Percentiles rank a stretch among this genome's conserved stretches.
Conservation (phyloP, 768 basidiomycete species). For the Suillus hirtellus region DNA sequence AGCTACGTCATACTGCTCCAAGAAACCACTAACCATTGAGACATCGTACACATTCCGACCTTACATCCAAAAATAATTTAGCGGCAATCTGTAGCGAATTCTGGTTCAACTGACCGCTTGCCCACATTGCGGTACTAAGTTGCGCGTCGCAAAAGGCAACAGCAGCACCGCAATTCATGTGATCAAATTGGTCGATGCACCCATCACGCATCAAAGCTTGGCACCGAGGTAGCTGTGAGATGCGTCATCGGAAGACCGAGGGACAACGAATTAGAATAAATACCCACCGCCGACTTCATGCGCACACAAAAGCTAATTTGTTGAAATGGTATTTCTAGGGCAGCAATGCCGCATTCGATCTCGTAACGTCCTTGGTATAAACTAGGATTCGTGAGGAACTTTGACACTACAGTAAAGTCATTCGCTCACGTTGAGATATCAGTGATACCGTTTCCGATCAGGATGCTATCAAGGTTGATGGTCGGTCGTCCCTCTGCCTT, state of each 20-base stretch:
- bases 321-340: slow-evolving; percentile 54
- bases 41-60: slow-evolving; percentile 59
- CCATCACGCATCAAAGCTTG: slow-evolving; percentile 51
- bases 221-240: slow-evolving; percentile 65
- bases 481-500: slow-evolving; percentile 47
- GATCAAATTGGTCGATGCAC: slow-evolving; percentile 67
- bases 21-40: slow-evolving; percentile 41
- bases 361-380: slow-evolving; percentile 47
- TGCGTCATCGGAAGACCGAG: slow-evolving; percentile 5
- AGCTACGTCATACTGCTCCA: neutral
- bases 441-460: slow-evolving; percentile 74
- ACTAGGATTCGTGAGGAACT: slow-evolving; percentile 20
- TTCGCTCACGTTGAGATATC: slow-evolving; percentile 48
- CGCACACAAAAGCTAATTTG: slow-evolving; percentile 37
- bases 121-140: slow-evolving; percentile 44
- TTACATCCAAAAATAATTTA: slow-evolving; percentile 14
- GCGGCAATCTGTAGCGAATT: neutral
- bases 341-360: slow-evolving; percentile 50
- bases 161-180: slow-evolving; percentile 67
- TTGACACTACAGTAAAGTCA: slow-evolving; percentile 2
- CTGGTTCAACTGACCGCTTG: slow-evolving; percentile 33
- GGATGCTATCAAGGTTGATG: slow-evolving; percentile 68
- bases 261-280: neutral
- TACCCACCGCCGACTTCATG: slow-evolving; percentile 58
- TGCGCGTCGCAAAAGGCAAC: slow-evolving; percentile 62